A percentile compares a stretch with the other conserved stretches of the same genome.
phyloP scores from a whole-genome alignment of 306 rosid species.

The Quercus gilva region DNA sequence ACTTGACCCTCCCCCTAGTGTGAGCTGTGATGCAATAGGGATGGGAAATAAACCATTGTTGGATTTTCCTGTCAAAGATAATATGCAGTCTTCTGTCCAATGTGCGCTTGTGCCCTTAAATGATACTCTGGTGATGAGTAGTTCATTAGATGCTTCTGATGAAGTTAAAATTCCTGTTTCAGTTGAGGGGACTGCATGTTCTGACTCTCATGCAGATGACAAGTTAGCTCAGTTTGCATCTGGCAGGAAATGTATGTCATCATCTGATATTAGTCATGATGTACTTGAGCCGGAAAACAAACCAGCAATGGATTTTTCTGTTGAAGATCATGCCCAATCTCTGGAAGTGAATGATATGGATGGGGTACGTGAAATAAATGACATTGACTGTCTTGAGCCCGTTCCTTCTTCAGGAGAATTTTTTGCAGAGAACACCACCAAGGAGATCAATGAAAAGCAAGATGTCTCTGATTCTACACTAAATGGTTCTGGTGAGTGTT shows the following conservation, averaged over 20 bases:
- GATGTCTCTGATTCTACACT: slow-evolving; percentile 32
- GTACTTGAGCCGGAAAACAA: slow-evolving; percentile 19
- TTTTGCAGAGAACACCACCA: slow-evolving; percentile 21
- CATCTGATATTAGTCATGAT: slow-evolving; percentile 17
- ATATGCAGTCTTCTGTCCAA: slow-evolving; percentile 26
- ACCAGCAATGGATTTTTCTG: slow-evolving; percentile 22
- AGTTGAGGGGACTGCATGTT: slow-evolving; percentile 26
- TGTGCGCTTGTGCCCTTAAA: slow-evolving; percentile 11
- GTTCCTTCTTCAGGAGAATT: slow-evolving; percentile 27
- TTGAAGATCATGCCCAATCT: slow-evolving; percentile 22
- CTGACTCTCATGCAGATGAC: slow-evolving; percentile 26
- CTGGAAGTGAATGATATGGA: slow-evolving; percentile 31
- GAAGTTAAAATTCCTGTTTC: slow-evolving; percentile 28
- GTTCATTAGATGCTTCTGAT: slow-evolving; percentile 23
- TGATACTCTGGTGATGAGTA: slow-evolving; percentile 23
- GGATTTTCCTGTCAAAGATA: slow-evolving; percentile 18
- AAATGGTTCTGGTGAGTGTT: slow-evolving; percentile 32
- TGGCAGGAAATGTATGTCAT: slow-evolving; percentile 20
- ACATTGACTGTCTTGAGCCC: slow-evolving; percentile 28
- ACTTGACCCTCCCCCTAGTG: slow-evolving; percentile 34
- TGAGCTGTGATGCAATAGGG: slow-evolving; percentile 6
- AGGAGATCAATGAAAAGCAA: slow-evolving; percentile 26
- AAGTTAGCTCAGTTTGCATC: slow-evolving; percentile 33
- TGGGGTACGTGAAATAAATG: slow-evolving; percentile 27
- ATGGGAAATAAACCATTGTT: slow-evolving; percentile 8